Conservation (phyloP, 352 stramenopile genomes). For the Phytophthora pluvialis region DNA sequence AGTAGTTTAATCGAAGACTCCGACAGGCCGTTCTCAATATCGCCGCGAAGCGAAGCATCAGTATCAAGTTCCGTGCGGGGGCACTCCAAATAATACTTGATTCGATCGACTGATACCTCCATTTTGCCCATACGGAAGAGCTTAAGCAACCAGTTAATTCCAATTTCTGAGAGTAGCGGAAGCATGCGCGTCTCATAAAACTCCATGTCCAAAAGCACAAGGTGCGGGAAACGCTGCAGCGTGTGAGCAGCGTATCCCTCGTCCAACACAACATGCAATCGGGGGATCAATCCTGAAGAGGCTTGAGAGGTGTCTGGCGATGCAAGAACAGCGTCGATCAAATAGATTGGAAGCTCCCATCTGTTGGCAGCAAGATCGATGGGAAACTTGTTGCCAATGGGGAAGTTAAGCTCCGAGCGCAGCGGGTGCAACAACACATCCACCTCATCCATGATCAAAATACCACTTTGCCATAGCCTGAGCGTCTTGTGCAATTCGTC, state of each 20-base stretch:
- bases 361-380: constrained; percentile 91
- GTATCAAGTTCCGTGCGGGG: constrained; percentile 65
- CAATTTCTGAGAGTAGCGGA: constrained; percentile 92
- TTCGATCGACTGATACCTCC: constrained; percentile 80
- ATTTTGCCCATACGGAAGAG: constrained; percentile 95
- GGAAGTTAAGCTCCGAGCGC: constrained; percentile 92
- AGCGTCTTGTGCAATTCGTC: constrained; percentile 91
- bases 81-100: constrained; percentile 78
- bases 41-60: constrained; percentile 75
- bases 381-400: constrained; percentile 92
- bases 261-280: constrained; percentile 91
- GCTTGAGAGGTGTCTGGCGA: constrained; percentile 17
- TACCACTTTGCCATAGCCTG: constrained; percentile 92
- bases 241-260: constrained; percentile 93
- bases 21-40: constrained; percentile 76
- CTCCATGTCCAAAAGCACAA: constrained; percentile 96
- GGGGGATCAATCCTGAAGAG: constrained; percentile 37
- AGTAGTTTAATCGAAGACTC: constrained; percentile 97
- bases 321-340: constrained; percentile 95
- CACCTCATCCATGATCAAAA: constrained; percentile 95
- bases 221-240: constrained; percentile 97
- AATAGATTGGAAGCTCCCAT: constrained; percentile 93
- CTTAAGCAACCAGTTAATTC: constrained; percentile 83
- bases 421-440: constrained; percentile 92
- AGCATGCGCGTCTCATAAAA: constrained; percentile 96